Percentiles rank a stretch among this genome's conserved stretches.
These are phyloP conservation scores for Agastache rugosa DNA, from an alignment of 257 asterid genomes.

Conservation along the genomic window DNA sequence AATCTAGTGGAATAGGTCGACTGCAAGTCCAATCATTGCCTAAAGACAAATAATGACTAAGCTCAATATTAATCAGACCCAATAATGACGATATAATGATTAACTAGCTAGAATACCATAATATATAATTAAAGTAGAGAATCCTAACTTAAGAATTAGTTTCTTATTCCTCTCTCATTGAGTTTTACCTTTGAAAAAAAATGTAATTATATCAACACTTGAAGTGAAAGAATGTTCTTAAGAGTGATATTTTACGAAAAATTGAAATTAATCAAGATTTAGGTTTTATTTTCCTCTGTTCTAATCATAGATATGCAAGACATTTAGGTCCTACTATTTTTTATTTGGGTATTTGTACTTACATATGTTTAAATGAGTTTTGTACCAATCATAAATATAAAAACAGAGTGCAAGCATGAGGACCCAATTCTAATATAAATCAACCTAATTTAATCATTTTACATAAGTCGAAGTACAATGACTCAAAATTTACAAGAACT, in stretches of 20 bases:
- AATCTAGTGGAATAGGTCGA: conserved; percentile 40
- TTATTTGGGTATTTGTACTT: background rate
- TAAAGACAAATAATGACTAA: conserved; percentile 15
- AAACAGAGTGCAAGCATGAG: too few species aligned
- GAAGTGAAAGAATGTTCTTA: background rate
- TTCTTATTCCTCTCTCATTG: too few species aligned
- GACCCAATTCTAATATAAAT: background rate
- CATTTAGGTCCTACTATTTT: background rate
- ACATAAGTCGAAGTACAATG: background rate
- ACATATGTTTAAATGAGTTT: background rate
- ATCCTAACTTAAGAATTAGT: background rate
- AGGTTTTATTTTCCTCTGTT: background rate
- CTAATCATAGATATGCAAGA: background rate
- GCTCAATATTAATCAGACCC: conserved; percentile 22
- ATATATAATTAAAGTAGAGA: background rate
- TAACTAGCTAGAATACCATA: background rate
- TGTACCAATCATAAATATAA: background rate
- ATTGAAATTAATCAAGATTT: background rate
- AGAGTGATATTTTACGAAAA: background rate
- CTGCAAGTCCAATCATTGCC: conserved; percentile 32
- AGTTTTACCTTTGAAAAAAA: background rate
- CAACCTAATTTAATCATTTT: background rate
- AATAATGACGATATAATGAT: conserved; percentile 10
- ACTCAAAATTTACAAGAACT: too few species aligned
- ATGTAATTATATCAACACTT: background rate